These are phyloP conservation scores for Hordeum vulgare DNA, from an alignment of 176 grass and related monocot species.

Conservation along the genomic window MorexV3_pseudomolecules_assembly NC_058521.1:480702400-480702899, in stretches of 20 bases:
- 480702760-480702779: background rate
- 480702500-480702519: too few relatives aligned
- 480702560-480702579: background rate
- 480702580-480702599: background rate
- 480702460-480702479: too few relatives aligned
- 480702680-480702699: background rate
- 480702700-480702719: background rate
- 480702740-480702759: background rate
- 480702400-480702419: too few relatives aligned
- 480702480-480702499: too few relatives aligned
- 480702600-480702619: background rate
- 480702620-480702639: background rate
- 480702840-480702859: background rate
- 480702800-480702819: background rate
- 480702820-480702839: constrained; percentile 16
- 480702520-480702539: background rate
- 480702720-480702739: background rate
- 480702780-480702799: background rate
- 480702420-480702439: too few relatives aligned
- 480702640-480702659: background rate
- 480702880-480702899: background rate
- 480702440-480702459: too few relatives aligned
- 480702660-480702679: background rate
- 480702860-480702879: background rate
- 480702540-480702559: background rate